Conservation (phyloP, 257 asterid species). For the Solanum peruvianum region DNA sequence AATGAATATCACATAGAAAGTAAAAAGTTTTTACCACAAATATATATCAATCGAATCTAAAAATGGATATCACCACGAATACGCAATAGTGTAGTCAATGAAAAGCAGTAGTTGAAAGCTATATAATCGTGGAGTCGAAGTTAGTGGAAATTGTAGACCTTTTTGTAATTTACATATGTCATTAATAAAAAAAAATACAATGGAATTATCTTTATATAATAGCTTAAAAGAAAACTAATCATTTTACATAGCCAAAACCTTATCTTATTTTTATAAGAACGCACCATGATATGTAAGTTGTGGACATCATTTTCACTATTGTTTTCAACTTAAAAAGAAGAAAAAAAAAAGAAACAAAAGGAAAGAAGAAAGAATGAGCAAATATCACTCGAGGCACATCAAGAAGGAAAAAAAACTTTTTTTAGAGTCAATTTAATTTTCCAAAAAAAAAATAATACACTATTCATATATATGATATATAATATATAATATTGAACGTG, state of each 20-base stretch:
- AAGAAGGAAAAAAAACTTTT: not conserved
- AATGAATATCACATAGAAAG: accelerated
- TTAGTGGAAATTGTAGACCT: not conserved
- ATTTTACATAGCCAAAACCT: not conserved
- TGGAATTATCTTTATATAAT: not conserved
- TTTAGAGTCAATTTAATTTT: not conserved
- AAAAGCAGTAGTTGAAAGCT: not conserved
- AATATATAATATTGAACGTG: too few relatives aligned
- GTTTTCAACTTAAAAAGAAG: not conserved
- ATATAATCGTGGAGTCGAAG: not conserved
- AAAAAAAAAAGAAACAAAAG: not conserved
- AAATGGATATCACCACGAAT: too few relatives aligned
- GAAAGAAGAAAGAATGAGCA: not conserved
- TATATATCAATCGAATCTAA: not conserved
- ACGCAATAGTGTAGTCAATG: not conserved
- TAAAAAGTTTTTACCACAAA: accelerated
- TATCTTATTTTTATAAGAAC: not conserved
- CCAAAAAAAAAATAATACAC: not conserved
- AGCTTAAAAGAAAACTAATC: not conserved
- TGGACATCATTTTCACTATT: not conserved
- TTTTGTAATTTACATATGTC: not conserved
- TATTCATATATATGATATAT: too few relatives aligned
- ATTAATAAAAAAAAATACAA: not conserved
- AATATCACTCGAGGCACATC: not conserved
- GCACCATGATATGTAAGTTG: not conserved